A percentile compares a stretch with the other conserved stretches of the same genome.
These are phyloP conservation scores for Wallacemonas collosoma DNA, from an alignment of 208 protist species.

Conservation along the genomic window DNA sequence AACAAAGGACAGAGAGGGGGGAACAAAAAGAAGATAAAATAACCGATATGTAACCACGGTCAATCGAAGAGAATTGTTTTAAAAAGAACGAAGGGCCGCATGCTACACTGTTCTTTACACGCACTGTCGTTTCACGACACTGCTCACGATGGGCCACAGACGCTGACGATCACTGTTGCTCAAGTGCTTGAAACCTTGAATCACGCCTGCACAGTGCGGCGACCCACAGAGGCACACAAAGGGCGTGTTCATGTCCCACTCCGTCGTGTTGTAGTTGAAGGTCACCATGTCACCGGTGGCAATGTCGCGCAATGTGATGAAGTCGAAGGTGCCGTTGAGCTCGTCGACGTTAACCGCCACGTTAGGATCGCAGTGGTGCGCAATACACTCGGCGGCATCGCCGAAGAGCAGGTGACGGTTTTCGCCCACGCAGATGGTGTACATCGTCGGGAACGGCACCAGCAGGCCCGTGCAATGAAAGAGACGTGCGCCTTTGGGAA, in stretches of 20 bases:
- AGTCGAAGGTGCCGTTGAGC: constrained; percentile 61
- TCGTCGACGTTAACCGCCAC: constrained; percentile 59
- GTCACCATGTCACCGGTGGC: constrained; percentile 74
- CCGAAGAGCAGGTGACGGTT: constrained; percentile 81
- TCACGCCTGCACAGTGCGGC: constrained; percentile 46
- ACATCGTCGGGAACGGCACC: constrained; percentile 88
- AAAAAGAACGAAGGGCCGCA: neutral
- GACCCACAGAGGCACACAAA: constrained; percentile 88
- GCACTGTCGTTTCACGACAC: constrained; percentile 50
- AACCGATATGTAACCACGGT: constrained; percentile 2
- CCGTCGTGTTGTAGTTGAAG: constrained; percentile 90
- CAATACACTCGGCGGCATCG: constrained; percentile 87
- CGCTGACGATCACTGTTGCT: constrained; percentile 62
- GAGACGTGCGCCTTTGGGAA: constrained; percentile 44
- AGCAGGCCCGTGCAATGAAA: constrained; percentile 77
- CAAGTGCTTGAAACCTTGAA: constrained; percentile 75
- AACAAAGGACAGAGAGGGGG: constrained; percentile 4
- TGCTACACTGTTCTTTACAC: neutral
- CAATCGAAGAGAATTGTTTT: neutral
- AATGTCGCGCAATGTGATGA: constrained; percentile 67
- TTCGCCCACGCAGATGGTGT: constrained; percentile 85
- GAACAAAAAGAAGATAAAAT: constrained; percentile 16
- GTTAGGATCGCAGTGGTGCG: constrained; percentile 90
- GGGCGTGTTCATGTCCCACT: constrained; percentile 86
- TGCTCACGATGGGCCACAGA: constrained; percentile 74